Evolutionary conservation across 164 flowering plant genomes (phyloP).

Genomic region (Dillenia suffruticosa): DNA sequence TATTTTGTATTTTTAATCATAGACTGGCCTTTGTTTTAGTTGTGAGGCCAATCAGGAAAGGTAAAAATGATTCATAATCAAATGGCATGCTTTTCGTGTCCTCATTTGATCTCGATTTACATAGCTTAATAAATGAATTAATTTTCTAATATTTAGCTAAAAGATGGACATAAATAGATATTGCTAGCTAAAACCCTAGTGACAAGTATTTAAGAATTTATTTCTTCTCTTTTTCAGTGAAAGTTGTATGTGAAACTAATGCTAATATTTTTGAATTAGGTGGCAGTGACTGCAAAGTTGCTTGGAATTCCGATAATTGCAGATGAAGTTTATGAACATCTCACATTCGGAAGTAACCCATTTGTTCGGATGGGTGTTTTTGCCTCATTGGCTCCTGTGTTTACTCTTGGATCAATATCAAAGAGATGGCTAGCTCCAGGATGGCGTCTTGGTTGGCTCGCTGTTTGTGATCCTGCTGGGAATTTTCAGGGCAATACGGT

Average conservation of each 20-base stretch:
- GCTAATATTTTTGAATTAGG: conserved; percentile 22
- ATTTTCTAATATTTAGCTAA: too few relatives aligned
- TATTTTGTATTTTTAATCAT: conserved; percentile 7
- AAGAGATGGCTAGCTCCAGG: conserved; percentile 99
- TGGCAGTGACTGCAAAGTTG: conserved; percentile 76
- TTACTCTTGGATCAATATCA: conserved; percentile 88
- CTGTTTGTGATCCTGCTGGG: conserved; percentile 61
- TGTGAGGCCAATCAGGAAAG: too few relatives aligned
- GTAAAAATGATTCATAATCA: too few relatives aligned
- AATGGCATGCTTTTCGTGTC: too few relatives aligned
- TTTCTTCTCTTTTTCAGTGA: too few relatives aligned
- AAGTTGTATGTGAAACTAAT: too few relatives aligned
- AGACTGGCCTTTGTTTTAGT: too few relatives aligned
- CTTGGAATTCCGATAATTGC: conserved; percentile 69
- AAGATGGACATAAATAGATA: too few relatives aligned
- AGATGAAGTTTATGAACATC: conserved; percentile 93
- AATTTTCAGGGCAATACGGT: conserved; percentile 67
- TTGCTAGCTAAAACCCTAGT: too few relatives aligned
- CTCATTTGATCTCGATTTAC: too few relatives aligned
- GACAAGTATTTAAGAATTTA: not conserved
- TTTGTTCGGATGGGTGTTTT: conserved; percentile 94
- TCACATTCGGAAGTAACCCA: conserved; percentile 68
- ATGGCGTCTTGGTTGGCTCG: conserved; percentile 96
- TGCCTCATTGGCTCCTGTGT: conserved; percentile 71
- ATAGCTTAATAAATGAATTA: too few relatives aligned